Percentiles rank a stretch among this genome's conserved stretches.
Conservation (phyloP, 2,329 filamentous ascomycete genomes). For the Botryotinia globosa region DNA sequence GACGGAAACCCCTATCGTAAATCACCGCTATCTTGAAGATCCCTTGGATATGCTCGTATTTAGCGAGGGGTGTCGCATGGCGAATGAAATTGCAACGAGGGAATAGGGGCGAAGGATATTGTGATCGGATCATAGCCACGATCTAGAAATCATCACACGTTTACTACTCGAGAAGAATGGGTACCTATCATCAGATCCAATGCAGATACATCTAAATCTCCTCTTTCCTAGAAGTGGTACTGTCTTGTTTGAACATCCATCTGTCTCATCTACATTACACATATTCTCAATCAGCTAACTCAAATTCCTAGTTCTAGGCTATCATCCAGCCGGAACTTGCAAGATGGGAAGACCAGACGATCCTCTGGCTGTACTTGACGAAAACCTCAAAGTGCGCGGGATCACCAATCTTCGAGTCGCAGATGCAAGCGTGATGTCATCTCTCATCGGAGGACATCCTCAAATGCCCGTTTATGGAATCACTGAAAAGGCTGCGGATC, state of each 20-base stretch:
- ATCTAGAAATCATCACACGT: background rate
- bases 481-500: background rate
- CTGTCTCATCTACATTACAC: background rate
- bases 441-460: background rate
- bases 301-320: background rate
- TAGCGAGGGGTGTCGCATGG: background rate
- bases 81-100: background rate
- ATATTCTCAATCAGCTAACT: background rate
- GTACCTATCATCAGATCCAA: background rate
- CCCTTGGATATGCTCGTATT: slow-evolving; percentile 2
- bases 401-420: background rate
- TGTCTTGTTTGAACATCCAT: background rate
- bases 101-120: background rate
- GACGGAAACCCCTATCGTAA: background rate
- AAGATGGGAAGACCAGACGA: background rate
- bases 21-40: background rate
- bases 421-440: background rate
- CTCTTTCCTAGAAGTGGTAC: background rate
- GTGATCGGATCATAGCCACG: background rate
- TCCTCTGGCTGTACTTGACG: background rate
- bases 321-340: background rate
- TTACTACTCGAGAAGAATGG: background rate
- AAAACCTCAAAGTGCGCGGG: background rate
- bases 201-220: background rate
- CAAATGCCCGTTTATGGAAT: background rate